Conservation (phyloP, 176 grass and related monocot genomes). For the Bolboschoenus planiculmis region DNA sequence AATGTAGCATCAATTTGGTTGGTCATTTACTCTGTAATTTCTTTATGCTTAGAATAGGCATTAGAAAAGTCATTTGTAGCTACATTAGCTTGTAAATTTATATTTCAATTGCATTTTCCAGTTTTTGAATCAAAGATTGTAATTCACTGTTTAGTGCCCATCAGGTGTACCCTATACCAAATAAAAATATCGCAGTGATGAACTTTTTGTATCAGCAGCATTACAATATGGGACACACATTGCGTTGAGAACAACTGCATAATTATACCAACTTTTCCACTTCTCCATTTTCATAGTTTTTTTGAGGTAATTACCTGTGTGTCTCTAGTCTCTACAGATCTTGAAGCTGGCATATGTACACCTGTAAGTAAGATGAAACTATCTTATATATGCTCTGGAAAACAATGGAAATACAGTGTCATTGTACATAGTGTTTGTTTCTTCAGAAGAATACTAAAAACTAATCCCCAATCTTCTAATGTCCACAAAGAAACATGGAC, state of each 20-base stretch:
- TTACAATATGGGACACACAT: background rate
- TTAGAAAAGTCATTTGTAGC: background rate
- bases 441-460: background rate
- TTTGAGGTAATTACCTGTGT: background rate
- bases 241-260: background rate
- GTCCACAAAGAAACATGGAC: background rate
- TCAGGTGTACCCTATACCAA: background rate
- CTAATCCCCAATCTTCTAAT: background rate
- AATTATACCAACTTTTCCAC: background rate
- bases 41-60: conserved; percentile 11
- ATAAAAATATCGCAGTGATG: background rate
- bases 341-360: background rate
- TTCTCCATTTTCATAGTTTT: background rate
- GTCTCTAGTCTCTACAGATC: no score
- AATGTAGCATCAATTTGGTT: background rate
- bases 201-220: background rate
- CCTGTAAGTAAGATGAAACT: background rate
- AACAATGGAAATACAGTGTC: background rate
- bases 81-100: background rate
- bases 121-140: background rate
- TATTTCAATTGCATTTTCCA: background rate
- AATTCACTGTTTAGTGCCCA: background rate
- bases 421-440: background rate
- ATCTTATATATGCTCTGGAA: background rate
- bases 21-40: background rate